Evolutionary conservation across 2,329 filamentous ascomycete genomes (phyloP).

Genomic region (Penicillium sp.): DNA sequence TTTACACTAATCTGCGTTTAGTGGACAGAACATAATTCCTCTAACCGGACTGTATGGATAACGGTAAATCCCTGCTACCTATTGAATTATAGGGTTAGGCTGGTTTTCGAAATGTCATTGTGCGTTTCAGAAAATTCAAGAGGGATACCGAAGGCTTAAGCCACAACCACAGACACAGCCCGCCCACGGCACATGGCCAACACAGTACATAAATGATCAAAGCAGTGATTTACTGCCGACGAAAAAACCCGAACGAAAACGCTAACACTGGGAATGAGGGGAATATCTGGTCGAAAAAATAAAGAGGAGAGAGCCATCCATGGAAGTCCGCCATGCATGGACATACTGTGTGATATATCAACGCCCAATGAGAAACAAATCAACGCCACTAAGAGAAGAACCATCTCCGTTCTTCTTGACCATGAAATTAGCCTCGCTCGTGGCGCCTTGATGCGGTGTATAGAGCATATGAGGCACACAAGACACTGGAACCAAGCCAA

Average conservation of each 20-base stretch:
- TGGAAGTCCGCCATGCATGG: background rate
- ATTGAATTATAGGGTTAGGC: background rate
- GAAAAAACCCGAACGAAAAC: slow-evolving; percentile 2
- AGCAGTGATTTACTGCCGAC: background rate
- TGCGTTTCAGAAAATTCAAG: background rate
- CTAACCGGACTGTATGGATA: too few species aligned
- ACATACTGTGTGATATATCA: background rate
- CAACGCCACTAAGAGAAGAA: background rate
- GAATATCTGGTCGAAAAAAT: slow-evolving; percentile 10
- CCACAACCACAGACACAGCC: background rate
- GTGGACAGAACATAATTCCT: background rate
- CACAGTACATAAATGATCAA: background rate
- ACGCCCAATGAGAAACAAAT: background rate
- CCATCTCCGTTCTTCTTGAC: background rate
- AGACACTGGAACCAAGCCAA: background rate
- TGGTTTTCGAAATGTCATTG: background rate
- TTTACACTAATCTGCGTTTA: background rate
- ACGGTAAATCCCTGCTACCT: too few species aligned
- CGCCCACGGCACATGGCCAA: background rate
- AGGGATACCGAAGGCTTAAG: slow-evolving; percentile 1
- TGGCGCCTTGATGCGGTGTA: background rate
- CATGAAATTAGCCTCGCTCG: background rate
- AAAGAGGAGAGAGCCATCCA: slow-evolving; percentile 4
- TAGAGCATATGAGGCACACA: background rate
- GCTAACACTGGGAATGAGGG: slow-evolving; percentile 17